phyloP scores from a whole-genome alignment of 306 rosid species.

The Senna tora region DNA sequence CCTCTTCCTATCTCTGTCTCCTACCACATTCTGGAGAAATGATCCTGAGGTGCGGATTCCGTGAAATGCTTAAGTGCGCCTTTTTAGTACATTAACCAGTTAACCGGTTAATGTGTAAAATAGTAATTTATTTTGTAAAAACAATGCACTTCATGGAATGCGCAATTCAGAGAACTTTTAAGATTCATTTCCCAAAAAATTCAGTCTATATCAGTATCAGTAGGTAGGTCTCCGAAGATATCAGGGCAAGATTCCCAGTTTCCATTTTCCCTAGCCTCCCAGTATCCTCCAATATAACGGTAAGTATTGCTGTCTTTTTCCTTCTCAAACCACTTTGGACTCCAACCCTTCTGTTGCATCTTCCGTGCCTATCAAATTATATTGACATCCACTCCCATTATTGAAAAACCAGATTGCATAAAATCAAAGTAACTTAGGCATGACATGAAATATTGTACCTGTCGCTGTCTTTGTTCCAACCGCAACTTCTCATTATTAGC shows the following conservation, averaged over 20 bases:
- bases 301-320: conserved; percentile 62
- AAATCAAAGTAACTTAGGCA: background rate
- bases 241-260: conserved; percentile 82
- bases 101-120: too few relatives aligned
- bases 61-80: too few relatives aligned
- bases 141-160: too few relatives aligned
- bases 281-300: conserved; percentile 80
- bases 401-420: conserved; percentile 22
- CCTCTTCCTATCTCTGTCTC: too few relatives aligned
- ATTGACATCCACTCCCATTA: background rate
- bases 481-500: conserved; percentile 85
- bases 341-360: conserved; percentile 94
- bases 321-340: conserved; percentile 90
- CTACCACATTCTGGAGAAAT: too few relatives aligned
- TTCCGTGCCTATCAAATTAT: conserved; percentile 66
- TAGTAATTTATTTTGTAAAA: too few relatives aligned
- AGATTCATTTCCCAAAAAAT: too few relatives aligned
- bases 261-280: conserved; percentile 80
- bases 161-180: too few relatives aligned
- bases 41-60: too few relatives aligned
- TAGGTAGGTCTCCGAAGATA: conserved; percentile 69
- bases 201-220: conserved; percentile 39
- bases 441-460: conserved; percentile 52
- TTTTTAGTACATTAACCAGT: too few relatives aligned
- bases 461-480: conserved; percentile 88